These are phyloP conservation scores for Ascomycota sp. DNA, from an alignment of 2,329 filamentous ascomycete genomes.

Conservation along the genomic window DNA sequence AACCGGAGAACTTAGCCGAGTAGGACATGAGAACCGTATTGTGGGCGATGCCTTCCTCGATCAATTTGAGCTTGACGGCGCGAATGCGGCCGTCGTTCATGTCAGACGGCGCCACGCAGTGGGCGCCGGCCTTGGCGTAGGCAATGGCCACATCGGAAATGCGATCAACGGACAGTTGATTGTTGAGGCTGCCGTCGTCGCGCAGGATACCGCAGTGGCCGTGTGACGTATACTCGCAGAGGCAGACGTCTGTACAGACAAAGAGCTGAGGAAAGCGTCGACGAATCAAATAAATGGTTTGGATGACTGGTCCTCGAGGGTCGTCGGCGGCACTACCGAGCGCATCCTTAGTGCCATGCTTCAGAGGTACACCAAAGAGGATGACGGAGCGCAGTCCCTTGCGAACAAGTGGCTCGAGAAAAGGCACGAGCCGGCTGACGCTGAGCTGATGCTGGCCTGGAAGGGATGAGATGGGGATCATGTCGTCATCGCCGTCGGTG, in stretches of 20 bases:
- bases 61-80: constrained; percentile 93
- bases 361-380: constrained; percentile 81
- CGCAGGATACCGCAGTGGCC: constrained; percentile 92
- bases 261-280: constrained; percentile 77
- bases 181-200: constrained; percentile 85
- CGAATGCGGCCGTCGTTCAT: constrained; percentile 98
- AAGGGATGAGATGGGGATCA: constrained; percentile 73
- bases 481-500: constrained; percentile 83
- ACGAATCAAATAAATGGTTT: constrained; percentile 64
- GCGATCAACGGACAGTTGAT: constrained; percentile 77
- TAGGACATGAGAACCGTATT: constrained; percentile 91
- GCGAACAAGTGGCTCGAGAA: constrained; percentile 66
- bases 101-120: constrained; percentile 91
- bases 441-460: constrained; percentile 81
- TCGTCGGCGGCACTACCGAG: constrained; percentile 86
- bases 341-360: constrained; percentile 65
- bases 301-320: constrained; percentile 78
- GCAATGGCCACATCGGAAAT: constrained; percentile 95
- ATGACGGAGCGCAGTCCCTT: constrained; percentile 89
- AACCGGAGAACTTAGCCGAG: constrained; percentile 92
- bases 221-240: constrained; percentile 97
- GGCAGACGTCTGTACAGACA: constrained; percentile 80
- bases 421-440: constrained; percentile 65
- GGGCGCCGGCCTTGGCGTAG: constrained; percentile 86
- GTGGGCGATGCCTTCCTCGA: constrained; percentile 84